Percentiles rank a stretch among this genome's conserved stretches.
phyloP scores from a whole-genome alignment of 192 early-diverging fungal species.

The Coemansia biformis region DNA sequence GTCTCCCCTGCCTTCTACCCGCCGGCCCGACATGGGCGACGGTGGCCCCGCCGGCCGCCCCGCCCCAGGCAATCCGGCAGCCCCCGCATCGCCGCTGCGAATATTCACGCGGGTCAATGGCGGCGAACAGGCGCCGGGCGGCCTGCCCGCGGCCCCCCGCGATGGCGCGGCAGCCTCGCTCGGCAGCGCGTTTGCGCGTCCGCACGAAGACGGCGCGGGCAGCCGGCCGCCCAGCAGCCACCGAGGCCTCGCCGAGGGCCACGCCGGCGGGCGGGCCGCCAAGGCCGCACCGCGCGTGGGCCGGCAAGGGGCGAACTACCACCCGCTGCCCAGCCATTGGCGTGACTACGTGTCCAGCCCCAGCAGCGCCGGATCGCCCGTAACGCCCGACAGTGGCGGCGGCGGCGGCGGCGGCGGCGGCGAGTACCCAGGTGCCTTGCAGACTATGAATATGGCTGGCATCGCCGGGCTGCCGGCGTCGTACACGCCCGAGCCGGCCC shows the following conservation, averaged over 20 bases:
- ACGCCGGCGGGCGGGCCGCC: constrained; percentile 1
- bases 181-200: too few species aligned
- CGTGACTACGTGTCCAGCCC: constrained; percentile 44
- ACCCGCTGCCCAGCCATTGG: constrained; percentile 50
- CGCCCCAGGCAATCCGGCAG: constrained; percentile 22
- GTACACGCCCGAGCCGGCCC: constrained; percentile 11
- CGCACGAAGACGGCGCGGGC: too few species aligned
- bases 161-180: too few species aligned
- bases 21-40: constrained; percentile 50
- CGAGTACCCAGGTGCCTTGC: not conserved
- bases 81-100: constrained; percentile 29
- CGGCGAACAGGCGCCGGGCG: constrained; percentile 14
- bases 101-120: constrained; percentile 33
- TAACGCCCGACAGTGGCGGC: constrained; percentile 37
- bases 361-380: constrained; percentile 40
- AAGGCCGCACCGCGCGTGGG: constrained; percentile 21
- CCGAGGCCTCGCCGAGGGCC: constrained; percentile 5
- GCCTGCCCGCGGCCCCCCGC: constrained; percentile 17
- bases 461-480: constrained; percentile 11
- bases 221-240: too few species aligned
- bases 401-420: constrained; percentile 3
- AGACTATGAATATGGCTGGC: constrained; percentile 5
- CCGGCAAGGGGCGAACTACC: constrained; percentile 33
- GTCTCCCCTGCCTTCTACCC: too few species aligned
- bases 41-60: constrained; percentile 15